Evolutionary conservation across 257 asterid species (phyloP).

Genomic region (Coffea eugenioides): DNA sequence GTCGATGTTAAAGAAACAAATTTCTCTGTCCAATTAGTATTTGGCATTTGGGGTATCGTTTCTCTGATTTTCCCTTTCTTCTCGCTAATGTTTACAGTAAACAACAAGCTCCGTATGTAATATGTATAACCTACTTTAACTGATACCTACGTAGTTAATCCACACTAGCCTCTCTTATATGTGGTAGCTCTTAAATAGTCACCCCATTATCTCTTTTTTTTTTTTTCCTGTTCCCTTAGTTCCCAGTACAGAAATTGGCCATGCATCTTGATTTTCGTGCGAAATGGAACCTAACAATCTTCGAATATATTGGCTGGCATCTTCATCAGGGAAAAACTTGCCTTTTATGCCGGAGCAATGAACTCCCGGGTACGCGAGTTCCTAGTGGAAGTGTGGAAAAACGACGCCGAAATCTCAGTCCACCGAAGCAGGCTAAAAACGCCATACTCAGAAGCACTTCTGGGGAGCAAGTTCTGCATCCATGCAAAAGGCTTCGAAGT

Average conservation of each 20-base stretch:
- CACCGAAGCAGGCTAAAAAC: conserved; percentile 61
- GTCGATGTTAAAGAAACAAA: background rate
- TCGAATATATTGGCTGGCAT: background rate
- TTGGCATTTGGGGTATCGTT: no score
- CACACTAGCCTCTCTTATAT: no score
- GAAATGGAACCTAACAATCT: background rate
- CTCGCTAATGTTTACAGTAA: no score
- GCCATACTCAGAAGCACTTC: conserved; percentile 71
- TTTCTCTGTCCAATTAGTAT: background rate
- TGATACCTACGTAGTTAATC: no score
- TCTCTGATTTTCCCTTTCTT: no score
- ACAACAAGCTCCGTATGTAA: background rate
- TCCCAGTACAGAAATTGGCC: background rate
- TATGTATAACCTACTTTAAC: no score
- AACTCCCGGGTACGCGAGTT: conserved; percentile 58
- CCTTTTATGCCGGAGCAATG: conserved; percentile 89
- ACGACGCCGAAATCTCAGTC: conserved; percentile 60
- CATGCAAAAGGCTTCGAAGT: conserved; percentile 93
- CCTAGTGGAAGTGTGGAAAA: conserved; percentile 45
- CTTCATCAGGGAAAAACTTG: conserved; percentile 55
- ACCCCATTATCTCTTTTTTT: background rate
- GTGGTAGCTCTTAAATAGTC: background rate
- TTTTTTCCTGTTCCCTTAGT: background rate
- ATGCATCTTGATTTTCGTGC: background rate
- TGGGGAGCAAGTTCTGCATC: conserved; percentile 81